Evolutionary conservation across 129 eudicot species (phyloP).

Genomic region (Smallanthus sonchifolius): DNA sequence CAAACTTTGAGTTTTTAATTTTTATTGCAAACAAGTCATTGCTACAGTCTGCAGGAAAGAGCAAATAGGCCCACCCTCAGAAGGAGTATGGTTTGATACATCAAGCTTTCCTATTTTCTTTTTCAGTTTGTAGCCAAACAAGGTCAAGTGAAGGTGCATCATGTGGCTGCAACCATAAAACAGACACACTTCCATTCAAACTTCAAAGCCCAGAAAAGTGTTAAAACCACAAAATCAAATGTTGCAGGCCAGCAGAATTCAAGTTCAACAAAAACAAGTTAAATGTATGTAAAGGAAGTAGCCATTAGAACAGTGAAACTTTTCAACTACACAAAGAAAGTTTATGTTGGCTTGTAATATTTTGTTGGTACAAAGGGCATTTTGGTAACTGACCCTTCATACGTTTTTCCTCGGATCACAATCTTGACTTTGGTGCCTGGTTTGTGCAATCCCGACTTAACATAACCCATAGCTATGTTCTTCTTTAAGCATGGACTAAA

Average conservation of each 20-base stretch:
- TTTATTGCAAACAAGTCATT: no score
- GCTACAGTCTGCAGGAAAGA: no score
- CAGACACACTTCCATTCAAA: constrained; percentile 1
- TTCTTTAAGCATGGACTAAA: constrained; percentile 97
- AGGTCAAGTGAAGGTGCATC: no score
- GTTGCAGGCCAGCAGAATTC: constrained; percentile 34
- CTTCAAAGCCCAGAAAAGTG: constrained; percentile 12
- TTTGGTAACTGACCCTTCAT: constrained; percentile 78
- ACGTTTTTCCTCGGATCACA: constrained; percentile 65
- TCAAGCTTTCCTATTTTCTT: no score
- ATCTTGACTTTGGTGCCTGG: constrained; percentile 75
- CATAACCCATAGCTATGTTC: constrained; percentile 98
- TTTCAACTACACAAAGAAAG: constrained; percentile 3
- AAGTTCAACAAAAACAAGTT: constrained; percentile 33
- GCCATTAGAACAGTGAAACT: constrained; percentile 6
- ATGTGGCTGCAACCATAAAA: constrained; percentile 2
- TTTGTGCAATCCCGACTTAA: constrained; percentile 89
- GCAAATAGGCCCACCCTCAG: no score
- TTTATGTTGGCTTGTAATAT: constrained; percentile 85
- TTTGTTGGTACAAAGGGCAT: constrained; percentile 98
- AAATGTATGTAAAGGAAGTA: constrained; percentile 23
- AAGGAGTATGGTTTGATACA: no score
- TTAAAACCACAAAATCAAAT: constrained; percentile 25
- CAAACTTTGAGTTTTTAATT: no score
- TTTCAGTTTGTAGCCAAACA: no score